phyloP scores from a whole-genome alignment of 495 filamentous ascomycete species.

The Neurospora sublineolata region DNA sequence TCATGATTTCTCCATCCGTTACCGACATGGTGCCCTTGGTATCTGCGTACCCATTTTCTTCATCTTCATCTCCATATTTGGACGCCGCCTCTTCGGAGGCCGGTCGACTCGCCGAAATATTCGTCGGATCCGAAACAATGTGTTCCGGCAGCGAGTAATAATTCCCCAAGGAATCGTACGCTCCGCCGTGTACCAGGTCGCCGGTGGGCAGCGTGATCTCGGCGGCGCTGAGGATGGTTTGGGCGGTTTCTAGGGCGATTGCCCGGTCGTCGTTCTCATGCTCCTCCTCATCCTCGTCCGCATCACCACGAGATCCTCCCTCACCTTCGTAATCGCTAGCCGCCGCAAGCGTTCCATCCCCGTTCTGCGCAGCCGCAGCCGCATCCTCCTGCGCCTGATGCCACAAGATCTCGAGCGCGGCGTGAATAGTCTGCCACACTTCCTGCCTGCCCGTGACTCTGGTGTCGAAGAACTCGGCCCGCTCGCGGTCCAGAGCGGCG shows the following conservation, averaged over 20 bases:
- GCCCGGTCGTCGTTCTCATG: slow-evolving; percentile 22
- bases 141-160: slow-evolving; percentile 67
- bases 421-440: slow-evolving; percentile 63
- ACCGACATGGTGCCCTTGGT: slow-evolving; percentile 28
- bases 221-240: slow-evolving; percentile 65
- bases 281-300: slow-evolving; percentile 1
- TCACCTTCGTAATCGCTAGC: slow-evolving; percentile 13
- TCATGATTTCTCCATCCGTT: slow-evolving; percentile 33
- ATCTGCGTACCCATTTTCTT: slow-evolving; percentile 6
- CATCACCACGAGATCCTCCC: slow-evolving; percentile 6
- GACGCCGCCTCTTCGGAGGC: slow-evolving; percentile 10
- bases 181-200: slow-evolving; percentile 53
- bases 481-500: slow-evolving; percentile 31
- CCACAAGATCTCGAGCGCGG: slow-evolving; percentile 55
- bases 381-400: slow-evolving; percentile 5
- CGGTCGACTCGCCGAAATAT: slow-evolving; percentile 40
- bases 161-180: slow-evolving; percentile 67
- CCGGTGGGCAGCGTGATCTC: slow-evolving; percentile 71
- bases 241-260: slow-evolving; percentile 53
- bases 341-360: slow-evolving; percentile 1
- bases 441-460: slow-evolving; percentile 64
- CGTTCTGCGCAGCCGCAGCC: slow-evolving; percentile 14
- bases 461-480: slow-evolving; percentile 71
- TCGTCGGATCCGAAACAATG: slow-evolving; percentile 63
- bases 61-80: slow-evolving; percentile 13